A percentile compares a stretch with the other conserved stretches of the same genome.
Evolutionary conservation across 495 filamentous ascomycete genomes (phyloP).

Genomic region (Darksidea phi): DNA sequence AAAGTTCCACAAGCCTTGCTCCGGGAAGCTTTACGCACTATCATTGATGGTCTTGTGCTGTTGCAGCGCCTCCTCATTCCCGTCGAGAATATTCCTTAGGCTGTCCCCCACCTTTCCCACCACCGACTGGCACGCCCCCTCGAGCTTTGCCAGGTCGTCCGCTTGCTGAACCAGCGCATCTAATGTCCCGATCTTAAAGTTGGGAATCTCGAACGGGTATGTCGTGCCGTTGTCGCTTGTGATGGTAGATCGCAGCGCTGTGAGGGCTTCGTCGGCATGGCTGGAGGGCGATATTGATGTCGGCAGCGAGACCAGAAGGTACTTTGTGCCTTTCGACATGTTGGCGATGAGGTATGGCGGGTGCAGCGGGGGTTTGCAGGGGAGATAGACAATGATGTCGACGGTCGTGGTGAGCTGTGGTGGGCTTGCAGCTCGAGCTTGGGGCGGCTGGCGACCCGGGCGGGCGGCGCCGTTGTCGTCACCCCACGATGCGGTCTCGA

Average conservation of each 20-base stretch:
- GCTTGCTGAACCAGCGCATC: constrained; percentile 96
- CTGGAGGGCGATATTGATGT: constrained; percentile 68
- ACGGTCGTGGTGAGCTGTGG: constrained; percentile 19
- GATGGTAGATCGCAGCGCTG: constrained; percentile 67
- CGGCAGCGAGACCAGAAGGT: constrained; percentile 66
- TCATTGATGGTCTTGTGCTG: constrained; percentile 95
- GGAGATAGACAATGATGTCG: constrained; percentile 1
- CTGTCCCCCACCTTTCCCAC: constrained; percentile 87
- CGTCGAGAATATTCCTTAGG: constrained; percentile 72
- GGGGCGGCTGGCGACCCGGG: neutral
- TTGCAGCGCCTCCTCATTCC: constrained; percentile 75
- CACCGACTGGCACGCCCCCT: constrained; percentile 72
- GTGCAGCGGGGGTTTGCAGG: constrained; percentile 15
- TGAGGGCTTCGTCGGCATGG: constrained; percentile 76
- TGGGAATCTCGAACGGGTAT: constrained; percentile 76
- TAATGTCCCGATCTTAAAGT: constrained; percentile 95
- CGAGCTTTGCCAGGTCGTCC: constrained; percentile 89
- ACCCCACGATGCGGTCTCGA: neutral
- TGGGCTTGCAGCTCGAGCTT: constrained; percentile 4
- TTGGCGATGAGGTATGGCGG: constrained; percentile 1
- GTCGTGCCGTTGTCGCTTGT: constrained; percentile 72
- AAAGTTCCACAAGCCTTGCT: neutral
- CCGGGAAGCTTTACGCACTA: constrained; percentile 58
- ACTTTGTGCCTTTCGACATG: constrained; percentile 63
- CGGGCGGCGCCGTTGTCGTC: constrained; percentile 9